Base-by-base conservation (phyloP, 805 yeast species). In the Monosporozyma yasuniensis region DNA sequence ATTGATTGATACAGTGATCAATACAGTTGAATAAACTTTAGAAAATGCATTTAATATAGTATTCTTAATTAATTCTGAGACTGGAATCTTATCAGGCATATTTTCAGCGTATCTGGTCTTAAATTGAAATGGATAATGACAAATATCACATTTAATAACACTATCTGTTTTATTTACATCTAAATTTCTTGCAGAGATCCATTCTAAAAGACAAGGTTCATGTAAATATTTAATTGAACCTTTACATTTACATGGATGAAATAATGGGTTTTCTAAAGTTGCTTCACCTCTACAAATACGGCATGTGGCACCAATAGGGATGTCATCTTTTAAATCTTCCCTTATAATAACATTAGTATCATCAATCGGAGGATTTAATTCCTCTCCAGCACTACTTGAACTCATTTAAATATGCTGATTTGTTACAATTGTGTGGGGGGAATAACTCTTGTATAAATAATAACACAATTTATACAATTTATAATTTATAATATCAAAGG, bases 221-320 rank as follows among this genome's bases (percentile, higher is more conserved):
- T 93, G 99, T 48, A 93, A 87, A 60, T 82, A 90, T 63, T 84
- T 84, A 64, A 93, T 95, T 12, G 96, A 84, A 1, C 99, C 99
- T 48, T 88, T 75, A 68, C 99, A 93, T 60, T 79, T 83, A 68
- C 99, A 93, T 3, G 99, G 99, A 65, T 86, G 90, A 55, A 78
- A 83, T 44, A 93, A 71, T 3, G 96, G 96, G 55, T 86, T 87
- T 1, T 77, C 80, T 0, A 68, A 70, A 0, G 93, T 79, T n/a
- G 79, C 90, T 58, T 88, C 98, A 37, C 95, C 91, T 47, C 96
- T 84, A 64, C 99, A 93, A 44, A 93, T 90, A 52, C 99, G 84
- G 67, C 99, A 93, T 3, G 83, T 76, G 8, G 64, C 60, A n/a
- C 54, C 54, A 5, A 42, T 18, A 18, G 60, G 59, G 12, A 49